Base-by-base conservation (phyloP, 176 grass and related monocot genomes). In the Panicum miliaceum region DNA sequence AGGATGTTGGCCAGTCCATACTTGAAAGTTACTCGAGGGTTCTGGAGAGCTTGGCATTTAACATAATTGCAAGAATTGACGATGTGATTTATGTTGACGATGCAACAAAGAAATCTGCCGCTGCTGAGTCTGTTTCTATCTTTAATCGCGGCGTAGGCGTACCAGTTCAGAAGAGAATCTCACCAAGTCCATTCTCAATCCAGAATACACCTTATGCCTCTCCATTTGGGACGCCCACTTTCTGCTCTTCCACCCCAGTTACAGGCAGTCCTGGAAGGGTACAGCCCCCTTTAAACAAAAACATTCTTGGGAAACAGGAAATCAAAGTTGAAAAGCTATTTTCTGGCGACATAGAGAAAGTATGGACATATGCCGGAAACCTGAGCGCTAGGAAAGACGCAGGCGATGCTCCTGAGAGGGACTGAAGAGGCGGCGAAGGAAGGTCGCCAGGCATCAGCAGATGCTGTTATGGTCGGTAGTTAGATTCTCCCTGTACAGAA, bases 1-100 rank as follows among this genome's bases (percentile, higher is more conserved):
- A 99, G 96, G 96, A 99, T 85, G 93, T 99, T 40, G 96, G 96
- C 3, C 93, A 99, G 40, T 99, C 96, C 7, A 99, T 99, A 75
- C 92, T 99, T 41, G 96, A 99, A 75, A 99, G 96, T 84, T 99
- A 99, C 85, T 99, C 96, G 0, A 88, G 96, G 71, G 93, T 99
- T 2, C 81, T 99, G 84, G 96, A 99, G 91, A 96, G 93, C 73
- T 81, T 99, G 62, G 93, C 96, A 16, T 99, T 99, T 66, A 99
- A 99, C 74, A 96, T 95, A 64, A 90, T 94, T 0, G 97, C 97
- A 4, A 92, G 97, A 62, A 96, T 99, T 2, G 97, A 99, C 6
- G 97, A 99, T 81, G 75, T 99, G 12, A 90, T 99, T n/a, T 99
- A 90, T 78, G 91, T 96, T 27, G 91, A 96, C 0, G 93, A 96